Evolutionary conservation across 2,329 filamentous ascomycete species (phyloP).

Genomic region (Colletotrichum musicola): DNA sequence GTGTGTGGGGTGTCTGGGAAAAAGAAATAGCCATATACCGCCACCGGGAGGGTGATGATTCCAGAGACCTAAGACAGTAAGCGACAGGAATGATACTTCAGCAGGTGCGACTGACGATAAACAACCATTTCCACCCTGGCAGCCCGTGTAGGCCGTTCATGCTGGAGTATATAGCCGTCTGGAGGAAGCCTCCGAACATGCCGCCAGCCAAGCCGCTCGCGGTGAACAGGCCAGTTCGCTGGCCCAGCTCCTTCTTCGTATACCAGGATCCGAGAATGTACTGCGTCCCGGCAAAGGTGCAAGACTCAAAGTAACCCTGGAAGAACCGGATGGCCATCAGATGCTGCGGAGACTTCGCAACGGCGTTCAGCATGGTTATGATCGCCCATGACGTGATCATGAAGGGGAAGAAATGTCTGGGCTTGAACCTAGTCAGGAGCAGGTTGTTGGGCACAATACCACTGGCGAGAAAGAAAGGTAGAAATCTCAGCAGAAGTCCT

Average conservation of each 20-base stretch:
- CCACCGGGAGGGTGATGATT: constrained; percentile 20
- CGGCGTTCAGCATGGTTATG: constrained; percentile 15
- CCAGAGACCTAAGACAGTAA: constrained; percentile 2
- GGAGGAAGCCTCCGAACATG: constrained; percentile 69
- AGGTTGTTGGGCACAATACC: constrained; percentile 17
- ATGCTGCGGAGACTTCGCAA: constrained; percentile 15
- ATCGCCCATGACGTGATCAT: constrained; percentile 18
- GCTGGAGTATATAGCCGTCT: constrained; percentile 54
- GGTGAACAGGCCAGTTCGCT: constrained; percentile 73
- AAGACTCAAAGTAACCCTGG: constrained; percentile 53
- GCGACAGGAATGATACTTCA: background rate
- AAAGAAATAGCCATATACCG: constrained; percentile 17
- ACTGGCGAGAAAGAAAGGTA: background rate
- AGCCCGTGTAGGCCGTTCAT: constrained; percentile 18
- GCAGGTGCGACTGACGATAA: background rate
- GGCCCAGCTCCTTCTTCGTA: constrained; percentile 71
- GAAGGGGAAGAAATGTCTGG: constrained; percentile 12
- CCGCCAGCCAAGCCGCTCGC: constrained; percentile 70
- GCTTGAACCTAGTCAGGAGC: constrained; percentile 16
- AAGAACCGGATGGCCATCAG: constrained; percentile 55
- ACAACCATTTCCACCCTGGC: constrained; percentile 19
- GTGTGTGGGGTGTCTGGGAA: constrained; percentile 19
- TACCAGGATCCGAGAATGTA: constrained; percentile 68
- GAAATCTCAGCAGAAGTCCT: background rate
- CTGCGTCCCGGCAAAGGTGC: constrained; percentile 56